Evolutionary conservation across 768 basidiomycete genomes (phyloP), one percentile per base, ranked within the genome.

Genomic region (Cytidiella melzeri): DNA sequence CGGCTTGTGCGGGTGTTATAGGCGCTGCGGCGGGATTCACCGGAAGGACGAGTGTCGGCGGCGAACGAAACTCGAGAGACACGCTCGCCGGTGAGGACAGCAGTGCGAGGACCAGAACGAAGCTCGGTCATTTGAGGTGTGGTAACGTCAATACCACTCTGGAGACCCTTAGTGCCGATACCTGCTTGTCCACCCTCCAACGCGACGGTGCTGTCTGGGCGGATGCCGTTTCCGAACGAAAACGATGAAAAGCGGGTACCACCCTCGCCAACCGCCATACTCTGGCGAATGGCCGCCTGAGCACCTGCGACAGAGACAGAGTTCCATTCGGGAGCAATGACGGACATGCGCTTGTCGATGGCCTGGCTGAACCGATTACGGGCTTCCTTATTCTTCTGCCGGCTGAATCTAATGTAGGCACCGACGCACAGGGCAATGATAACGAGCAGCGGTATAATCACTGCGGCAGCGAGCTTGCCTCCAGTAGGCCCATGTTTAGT

Each of bases 301-400:
- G 87, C 89, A 42, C 86, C 88, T 3, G 77, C 81, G 4, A 72
- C 69, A 6, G 83, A 78, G 57, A 89, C 80, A 39, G 75, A 73
- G 63, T 83, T 84, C 88, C 88, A 91, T 59, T 89, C 84, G 18
- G 74, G 68, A 5, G 81, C 83, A 55, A 90, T 87, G 43, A 83
- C 86, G 2, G 81, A 84, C 88, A 92, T 90, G 64, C 88, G 84
- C 64, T 80, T 81, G 69, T 92, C 88, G 63, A 92, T 64, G 9
- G 71, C 76, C 61, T 81, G 74, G 36, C 75, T 80, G 73, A 79
- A 92, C 19, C 72, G 72, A 63, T 69, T 74, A 59, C 77, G 72
- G 62, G 84, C 73, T 24, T 75, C 70, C 48, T 67, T 68, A 43
- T 72, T 70, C 53, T 66, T 74, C 25, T 64, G 58, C 51, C 88